phyloP scores from a whole-genome alignment of 257 asterid genomes.

The Coffea canephora region DNA sequence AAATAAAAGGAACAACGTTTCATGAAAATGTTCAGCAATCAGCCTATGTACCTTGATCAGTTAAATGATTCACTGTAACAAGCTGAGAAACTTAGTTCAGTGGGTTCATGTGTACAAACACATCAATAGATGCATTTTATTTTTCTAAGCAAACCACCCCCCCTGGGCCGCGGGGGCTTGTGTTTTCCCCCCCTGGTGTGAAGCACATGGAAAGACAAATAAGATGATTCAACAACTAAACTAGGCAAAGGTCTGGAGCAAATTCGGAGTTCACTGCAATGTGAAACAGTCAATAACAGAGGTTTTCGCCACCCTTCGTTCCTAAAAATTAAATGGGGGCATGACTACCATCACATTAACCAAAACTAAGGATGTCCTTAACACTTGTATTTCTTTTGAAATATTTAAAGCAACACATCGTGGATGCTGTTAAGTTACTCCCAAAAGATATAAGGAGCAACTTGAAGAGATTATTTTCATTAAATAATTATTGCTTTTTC shows the following conservation, averaged over 20 bases:
- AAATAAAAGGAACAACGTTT: background rate
- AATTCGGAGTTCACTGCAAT: background rate
- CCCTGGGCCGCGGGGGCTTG: too few relatives aligned
- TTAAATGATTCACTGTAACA: background rate
- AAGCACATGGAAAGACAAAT: background rate
- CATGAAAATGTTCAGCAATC: background rate
- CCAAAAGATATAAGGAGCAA: background rate
- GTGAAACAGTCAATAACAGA: background rate
- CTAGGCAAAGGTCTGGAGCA: background rate
- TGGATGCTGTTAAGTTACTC: background rate
- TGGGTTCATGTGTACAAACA: too few relatives aligned
- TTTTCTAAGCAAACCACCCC: too few relatives aligned
- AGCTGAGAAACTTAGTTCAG: background rate
- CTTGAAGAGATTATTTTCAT: background rate
- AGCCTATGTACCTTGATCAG: background rate
- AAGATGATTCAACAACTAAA: background rate
- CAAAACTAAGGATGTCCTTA: background rate
- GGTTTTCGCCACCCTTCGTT: too few relatives aligned
- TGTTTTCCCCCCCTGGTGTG: too few relatives aligned
- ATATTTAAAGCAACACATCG: background rate
- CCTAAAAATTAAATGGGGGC: background rate
- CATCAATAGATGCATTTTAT: too few relatives aligned
- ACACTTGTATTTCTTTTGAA: background rate
- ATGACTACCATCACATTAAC: background rate
- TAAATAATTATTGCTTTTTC: background rate